Conservation (phyloP, 2,329 filamentous ascomycete species). For the Periconia digitata region DNA sequence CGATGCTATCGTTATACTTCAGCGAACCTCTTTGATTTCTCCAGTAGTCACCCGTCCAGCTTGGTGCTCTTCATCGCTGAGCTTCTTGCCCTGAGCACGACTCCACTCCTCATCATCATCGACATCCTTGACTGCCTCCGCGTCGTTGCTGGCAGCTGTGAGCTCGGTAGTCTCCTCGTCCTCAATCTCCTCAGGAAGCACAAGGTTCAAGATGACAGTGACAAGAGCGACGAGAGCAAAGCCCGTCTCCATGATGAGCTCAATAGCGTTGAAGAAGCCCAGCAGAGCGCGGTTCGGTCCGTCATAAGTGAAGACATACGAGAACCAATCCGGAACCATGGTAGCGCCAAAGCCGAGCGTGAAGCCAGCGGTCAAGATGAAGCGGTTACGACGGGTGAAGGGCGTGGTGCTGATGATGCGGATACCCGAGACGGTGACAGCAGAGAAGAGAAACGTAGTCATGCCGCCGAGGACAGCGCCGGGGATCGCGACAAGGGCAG, state of each 20-base stretch:
- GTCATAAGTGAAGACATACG: slow-evolving; percentile 70
- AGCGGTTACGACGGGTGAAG: slow-evolving; percentile 78
- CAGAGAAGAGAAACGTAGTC: slow-evolving; percentile 76
- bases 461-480: slow-evolving; percentile 51
- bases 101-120: slow-evolving; percentile 47
- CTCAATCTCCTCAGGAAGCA: slow-evolving; percentile 74
- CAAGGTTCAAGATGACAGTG: slow-evolving; percentile 71
- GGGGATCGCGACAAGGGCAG: slow-evolving; percentile 75
- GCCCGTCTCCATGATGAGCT: slow-evolving; percentile 57
- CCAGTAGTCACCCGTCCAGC: not conserved
- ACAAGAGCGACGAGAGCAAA: slow-evolving; percentile 73
- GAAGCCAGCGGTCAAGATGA: slow-evolving; percentile 76
- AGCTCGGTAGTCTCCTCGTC: slow-evolving; percentile 55
- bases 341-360: slow-evolving; percentile 67
- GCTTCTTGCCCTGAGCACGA: slow-evolving; percentile 27
- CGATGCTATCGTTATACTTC: too few species aligned
- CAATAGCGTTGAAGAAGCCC: slow-evolving; percentile 72
- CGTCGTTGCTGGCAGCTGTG: slow-evolving; percentile 39
- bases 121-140: slow-evolving; percentile 36
- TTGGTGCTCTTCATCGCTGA: slow-evolving; percentile 25
- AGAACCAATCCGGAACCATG: slow-evolving; percentile 62
- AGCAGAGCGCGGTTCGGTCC: slow-evolving; percentile 67
- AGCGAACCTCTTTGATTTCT: not conserved
- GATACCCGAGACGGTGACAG: slow-evolving; percentile 76
- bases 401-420: slow-evolving; percentile 71